phyloP scores from a whole-genome alignment of 768 basidiomycete genomes.

The Galerina marginata region DNA sequence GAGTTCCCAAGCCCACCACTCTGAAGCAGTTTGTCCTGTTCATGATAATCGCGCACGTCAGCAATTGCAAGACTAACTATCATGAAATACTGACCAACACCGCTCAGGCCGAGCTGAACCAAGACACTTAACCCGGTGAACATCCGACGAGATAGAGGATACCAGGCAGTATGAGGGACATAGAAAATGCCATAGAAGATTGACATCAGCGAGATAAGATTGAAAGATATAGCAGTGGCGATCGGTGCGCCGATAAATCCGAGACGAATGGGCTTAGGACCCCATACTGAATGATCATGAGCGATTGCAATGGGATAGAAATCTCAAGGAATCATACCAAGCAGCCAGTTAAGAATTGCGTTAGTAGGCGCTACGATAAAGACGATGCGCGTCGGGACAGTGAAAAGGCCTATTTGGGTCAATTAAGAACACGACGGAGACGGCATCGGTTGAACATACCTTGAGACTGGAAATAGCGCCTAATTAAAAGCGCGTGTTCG shows the following conservation, averaged over 20 bases:
- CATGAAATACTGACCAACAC: slow-evolving; percentile 55
- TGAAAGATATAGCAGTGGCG: slow-evolving; percentile 88
- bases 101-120: slow-evolving; percentile 79
- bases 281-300: slow-evolving; percentile 64
- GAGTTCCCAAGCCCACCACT: slow-evolving; percentile 99
- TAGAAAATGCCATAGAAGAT: slow-evolving; percentile 67
- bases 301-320: not conserved
- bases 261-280: slow-evolving; percentile 74
- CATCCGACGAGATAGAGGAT: slow-evolving; percentile 66
- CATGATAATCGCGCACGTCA: not conserved
- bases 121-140: slow-evolving; percentile 74
- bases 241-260: slow-evolving; percentile 95
- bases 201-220: slow-evolving; percentile 72
- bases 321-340: slow-evolving; percentile 56
- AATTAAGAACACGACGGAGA: not conserved
- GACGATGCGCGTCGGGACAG: slow-evolving; percentile 84
- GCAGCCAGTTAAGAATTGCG: slow-evolving; percentile 77
- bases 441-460: slow-evolving; percentile 40
- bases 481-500: slow-evolving; percentile 23
- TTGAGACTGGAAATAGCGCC: slow-evolving; percentile 85
- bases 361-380: slow-evolving; percentile 87
- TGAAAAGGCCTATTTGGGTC: slow-evolving; percentile 64
- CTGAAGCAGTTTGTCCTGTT: slow-evolving; percentile 77
- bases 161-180: slow-evolving; percentile 79
- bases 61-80: not conserved